Base-by-base conservation (phyloP, 2,329 filamentous ascomycete genomes). In the Aureobasidium subglaciale region DNA sequence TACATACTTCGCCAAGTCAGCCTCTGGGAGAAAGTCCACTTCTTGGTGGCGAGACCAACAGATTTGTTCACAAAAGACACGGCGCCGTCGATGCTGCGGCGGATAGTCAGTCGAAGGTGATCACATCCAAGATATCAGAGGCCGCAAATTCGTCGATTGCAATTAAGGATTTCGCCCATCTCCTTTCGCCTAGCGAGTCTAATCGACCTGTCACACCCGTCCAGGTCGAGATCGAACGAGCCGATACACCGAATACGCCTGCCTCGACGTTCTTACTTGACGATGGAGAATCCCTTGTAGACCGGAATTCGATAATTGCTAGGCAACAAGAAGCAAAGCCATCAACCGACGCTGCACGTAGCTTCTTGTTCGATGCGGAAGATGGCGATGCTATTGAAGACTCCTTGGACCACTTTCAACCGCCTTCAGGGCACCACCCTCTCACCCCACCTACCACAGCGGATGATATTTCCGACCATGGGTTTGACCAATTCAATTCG, bases 251-350 rank as follows among this genome's bases (percentile, higher is more conserved):
- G 10, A 38, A 42, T 6, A 54, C 50, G 15, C 49, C 55, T 9
- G 46, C 48, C 18, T 68, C 62, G n/a, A 80, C 78, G 0, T 80
- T 80, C 62, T 65, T 80, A 4, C 70, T 80, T 5, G 72, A 78
- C 56, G 78, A 81, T 37, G 76, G 78, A 55, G 74, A 80, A 59
- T 77, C 77, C 43, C 65, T 81, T 29, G 83, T 80, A 55, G 80
- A 82, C 7, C 40, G 50, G 13, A 40, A 62, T 77, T 32, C 78
- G 72, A 10, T 76, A 75, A 15, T 72, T 24, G 27, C 20, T 10
- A 16, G 43, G 15, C 24, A 55, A 20, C 32, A 58, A 20, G 53
- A 45, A 1, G 15, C 43, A 15, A 34, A 54, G 9, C 29, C 54
- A 25, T 43, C 22, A 24, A 25, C 30, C 5, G 42, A 48, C 10